Percentiles rank a stretch among this genome's conserved stretches.
Evolutionary conservation across 768 basidiomycete species (phyloP).

Genomic region (Collybia sordida): DNA sequence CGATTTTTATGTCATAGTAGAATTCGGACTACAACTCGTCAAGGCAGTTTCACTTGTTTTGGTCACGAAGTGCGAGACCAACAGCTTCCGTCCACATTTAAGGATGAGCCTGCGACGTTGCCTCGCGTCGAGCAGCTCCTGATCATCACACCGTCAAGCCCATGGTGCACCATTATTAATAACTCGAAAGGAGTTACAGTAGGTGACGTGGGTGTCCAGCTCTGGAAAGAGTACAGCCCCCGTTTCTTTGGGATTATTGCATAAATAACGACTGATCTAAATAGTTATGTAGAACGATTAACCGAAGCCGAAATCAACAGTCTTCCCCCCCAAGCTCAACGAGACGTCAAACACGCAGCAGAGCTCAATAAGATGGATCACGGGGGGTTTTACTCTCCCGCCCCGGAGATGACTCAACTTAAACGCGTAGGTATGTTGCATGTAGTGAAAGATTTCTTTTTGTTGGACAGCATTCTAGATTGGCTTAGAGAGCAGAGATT

Average conservation of each 20-base stretch:
- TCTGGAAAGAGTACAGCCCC: conserved; percentile 76
- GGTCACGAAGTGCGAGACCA: conserved; percentile 58
- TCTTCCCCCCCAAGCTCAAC: conserved; percentile 64
- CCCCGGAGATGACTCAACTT: conserved; percentile 46
- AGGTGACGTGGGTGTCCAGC: conserved; percentile 65
- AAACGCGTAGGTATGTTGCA: conserved; percentile 60
- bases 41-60: conserved; percentile 65
- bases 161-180: conserved; percentile 78
- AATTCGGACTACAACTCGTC: too few relatives aligned
- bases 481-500: conserved; percentile 77
- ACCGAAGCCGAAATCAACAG: conserved; percentile 64
- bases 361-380: conserved; percentile 33
- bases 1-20: background rate
- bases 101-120: conserved; percentile 69
- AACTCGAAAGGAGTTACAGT: conserved; percentile 76
- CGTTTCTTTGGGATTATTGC: background rate
- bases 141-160: conserved; percentile 58
- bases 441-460: background rate
- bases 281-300: conserved; percentile 70
- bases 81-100: conserved; percentile 50
- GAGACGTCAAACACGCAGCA: conserved; percentile 66
- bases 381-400: conserved; percentile 45
- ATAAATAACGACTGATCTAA: background rate
- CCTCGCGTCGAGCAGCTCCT: conserved; percentile 61
- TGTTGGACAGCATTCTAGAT: conserved; percentile 39